Evolutionary conservation across 1,284 basidiomycete species (phyloP), one percentile per base, ranked within the genome.

Genomic region (Leccinum insolens): DNA sequence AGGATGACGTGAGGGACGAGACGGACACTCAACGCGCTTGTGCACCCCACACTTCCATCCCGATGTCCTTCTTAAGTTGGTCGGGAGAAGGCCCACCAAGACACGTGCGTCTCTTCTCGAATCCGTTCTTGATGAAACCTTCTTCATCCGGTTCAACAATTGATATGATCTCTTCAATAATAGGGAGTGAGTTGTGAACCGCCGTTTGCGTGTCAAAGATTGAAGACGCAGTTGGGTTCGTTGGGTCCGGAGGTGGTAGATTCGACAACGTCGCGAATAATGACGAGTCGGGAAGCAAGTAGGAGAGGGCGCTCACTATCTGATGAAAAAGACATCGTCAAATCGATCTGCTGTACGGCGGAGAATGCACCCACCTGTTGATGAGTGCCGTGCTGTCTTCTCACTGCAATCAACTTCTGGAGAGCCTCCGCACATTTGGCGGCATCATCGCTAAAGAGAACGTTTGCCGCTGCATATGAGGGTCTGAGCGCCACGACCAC

Each of bases 401-500:
- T 85, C 3, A 90, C 75, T 3, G 89, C 84, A 20, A 98, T 80
- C 52, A 94, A 81, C 71, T 90, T 93, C 76, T 96, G 93, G 58
- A 97, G 77, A 1, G 84, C 82, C 74, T 95, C 92, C 1, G 93
- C 94, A 71, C 91, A 93, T 79, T 93, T 96, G 8, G 84, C 82
- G 0, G 86, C 87, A 76, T 99, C 95, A 49, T 88, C 82, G 5
- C 95, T 96, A 70, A 17, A 69, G 22, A 61, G 61, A 66, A 39
- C n/a, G 7, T 63, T n/a, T 37, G 20, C 4, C 25, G 49, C 46
- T 3, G 31, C 4, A 55, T 14, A 37, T 14, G 3, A 25, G 3
- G 9, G n/a, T 5, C 14, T 3, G 65, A 64, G 20, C 3, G 17
- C 2, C 4, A 64, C 15, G 55, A 7, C 74, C 87, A 67, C 74